Conservation (phyloP, 495 filamentous ascomycete species). For the Platismatia glauca region DNA sequence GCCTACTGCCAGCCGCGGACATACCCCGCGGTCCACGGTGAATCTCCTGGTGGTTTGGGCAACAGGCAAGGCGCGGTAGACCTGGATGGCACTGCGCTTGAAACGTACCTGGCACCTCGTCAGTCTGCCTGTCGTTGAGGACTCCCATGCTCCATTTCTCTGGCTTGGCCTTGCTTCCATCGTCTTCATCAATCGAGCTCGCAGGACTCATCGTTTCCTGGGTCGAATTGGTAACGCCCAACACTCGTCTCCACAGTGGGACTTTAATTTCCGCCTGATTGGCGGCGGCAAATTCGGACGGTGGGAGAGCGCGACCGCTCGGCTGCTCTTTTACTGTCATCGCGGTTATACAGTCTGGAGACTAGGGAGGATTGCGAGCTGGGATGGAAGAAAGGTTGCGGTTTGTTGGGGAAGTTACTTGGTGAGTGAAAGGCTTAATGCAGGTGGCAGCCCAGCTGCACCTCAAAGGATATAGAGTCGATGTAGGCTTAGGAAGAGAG, state of each 20-base stretch:
- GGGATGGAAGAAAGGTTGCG: not conserved
- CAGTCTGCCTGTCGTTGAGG: slow-evolving; percentile 70
- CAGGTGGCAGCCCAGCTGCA: not conserved
- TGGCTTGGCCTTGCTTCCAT: slow-evolving; percentile 20
- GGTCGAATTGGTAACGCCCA: not conserved
- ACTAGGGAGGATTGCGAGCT: not conserved
- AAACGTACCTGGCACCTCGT: slow-evolving; percentile 79
- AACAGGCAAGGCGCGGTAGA: not conserved
- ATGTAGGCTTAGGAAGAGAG: not conserved
- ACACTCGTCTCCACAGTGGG: slow-evolving; percentile 11
- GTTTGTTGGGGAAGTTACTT: not conserved
- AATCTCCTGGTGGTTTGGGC: not conserved
- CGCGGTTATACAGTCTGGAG: not conserved
- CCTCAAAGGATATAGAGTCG: not conserved
- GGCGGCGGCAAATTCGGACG: not conserved
- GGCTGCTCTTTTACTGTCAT: slow-evolving; percentile 2
- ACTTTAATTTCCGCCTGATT: not conserved
- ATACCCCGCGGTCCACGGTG: not conserved
- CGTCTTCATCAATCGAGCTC: slow-evolving; percentile 14
- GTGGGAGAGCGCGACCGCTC: not conserved
- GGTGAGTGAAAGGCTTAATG: not conserved
- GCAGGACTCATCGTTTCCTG: slow-evolving; percentile 2
- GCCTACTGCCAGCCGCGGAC: slow-evolving; percentile 1
- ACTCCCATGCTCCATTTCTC: slow-evolving; percentile 71
- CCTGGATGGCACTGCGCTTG: not conserved